Conservation (phyloP, 768 basidiomycete genomes). For the Cystofilobasidium macerans region DNA sequence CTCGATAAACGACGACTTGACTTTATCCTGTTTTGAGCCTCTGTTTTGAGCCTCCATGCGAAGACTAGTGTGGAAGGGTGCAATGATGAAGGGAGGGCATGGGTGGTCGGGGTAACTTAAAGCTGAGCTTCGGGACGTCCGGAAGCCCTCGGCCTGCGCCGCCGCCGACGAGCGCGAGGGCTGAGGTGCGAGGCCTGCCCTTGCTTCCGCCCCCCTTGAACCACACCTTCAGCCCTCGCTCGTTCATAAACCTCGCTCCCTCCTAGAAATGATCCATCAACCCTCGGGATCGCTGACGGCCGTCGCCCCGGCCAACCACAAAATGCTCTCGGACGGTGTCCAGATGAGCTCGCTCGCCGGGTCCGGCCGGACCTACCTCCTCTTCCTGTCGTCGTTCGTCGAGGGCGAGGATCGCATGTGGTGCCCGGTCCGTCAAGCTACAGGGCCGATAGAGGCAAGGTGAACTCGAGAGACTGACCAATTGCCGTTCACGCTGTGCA, state of each 20-base stretch:
- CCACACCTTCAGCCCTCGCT: not conserved
- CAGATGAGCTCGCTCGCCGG: not conserved
- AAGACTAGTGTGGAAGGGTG: too few species aligned
- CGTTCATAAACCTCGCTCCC: not conserved
- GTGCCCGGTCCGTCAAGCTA: not conserved
- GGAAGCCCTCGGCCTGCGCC: too few species aligned
- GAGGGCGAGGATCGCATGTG: not conserved
- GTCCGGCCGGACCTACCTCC: not conserved
- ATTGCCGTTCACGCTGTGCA: not conserved
- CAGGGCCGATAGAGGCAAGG: not conserved
- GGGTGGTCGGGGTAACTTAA: too few species aligned
- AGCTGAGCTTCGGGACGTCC: too few species aligned
- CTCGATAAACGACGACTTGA: too few species aligned
- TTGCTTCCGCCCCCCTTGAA: too few species aligned
- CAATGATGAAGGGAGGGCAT: too few species aligned
- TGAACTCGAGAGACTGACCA: not conserved
- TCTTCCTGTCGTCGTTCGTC: not conserved
- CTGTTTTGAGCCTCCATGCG: too few species aligned
- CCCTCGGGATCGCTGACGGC: not conserved
- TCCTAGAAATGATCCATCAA: not conserved
- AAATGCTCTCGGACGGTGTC: not conserved
- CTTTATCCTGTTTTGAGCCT: too few species aligned
- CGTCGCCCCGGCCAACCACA: not conserved
- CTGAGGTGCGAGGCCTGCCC: too few species aligned
- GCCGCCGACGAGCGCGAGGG: too few species aligned